Evolutionary conservation across 2,329 filamentous ascomycete genomes (phyloP).

Genomic region (Chrysosporium keratinophilum): DNA sequence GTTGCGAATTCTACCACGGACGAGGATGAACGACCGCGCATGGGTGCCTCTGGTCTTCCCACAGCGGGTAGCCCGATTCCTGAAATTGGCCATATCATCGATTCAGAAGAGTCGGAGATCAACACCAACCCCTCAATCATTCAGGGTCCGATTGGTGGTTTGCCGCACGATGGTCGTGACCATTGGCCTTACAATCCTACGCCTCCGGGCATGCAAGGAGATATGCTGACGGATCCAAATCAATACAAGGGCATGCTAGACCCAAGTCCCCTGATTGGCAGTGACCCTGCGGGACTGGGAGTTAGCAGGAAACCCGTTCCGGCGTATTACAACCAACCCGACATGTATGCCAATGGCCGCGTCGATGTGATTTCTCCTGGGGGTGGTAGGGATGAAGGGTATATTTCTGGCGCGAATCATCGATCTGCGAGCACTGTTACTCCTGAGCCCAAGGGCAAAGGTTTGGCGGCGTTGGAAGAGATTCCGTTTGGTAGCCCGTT

Average conservation of each 20-base stretch:
- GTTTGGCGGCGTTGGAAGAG: slow-evolving; percentile 45
- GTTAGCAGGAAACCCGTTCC: slow-evolving; percentile 44
- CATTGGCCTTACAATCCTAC: slow-evolving; percentile 50
- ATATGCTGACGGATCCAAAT: slow-evolving; percentile 21
- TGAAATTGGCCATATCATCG: slow-evolving; percentile 59
- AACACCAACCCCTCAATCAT: slow-evolving; percentile 79
- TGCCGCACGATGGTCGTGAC: slow-evolving; percentile 39
- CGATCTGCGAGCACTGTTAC: slow-evolving; percentile 42
- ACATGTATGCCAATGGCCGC: slow-evolving; percentile 26
- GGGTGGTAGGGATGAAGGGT: slow-evolving; percentile 72
- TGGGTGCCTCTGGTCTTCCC: slow-evolving; percentile 62
- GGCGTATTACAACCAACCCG: slow-evolving; percentile 50
- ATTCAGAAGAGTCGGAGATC: slow-evolving; percentile 47
- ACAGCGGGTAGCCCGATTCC: slow-evolving; percentile 61
- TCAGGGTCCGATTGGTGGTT: slow-evolving; percentile 58
- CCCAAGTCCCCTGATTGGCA: slow-evolving; percentile 23
- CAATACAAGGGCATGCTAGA: slow-evolving; percentile 8
- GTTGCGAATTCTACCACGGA: slow-evolving; percentile 37
- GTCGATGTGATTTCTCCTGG: slow-evolving; percentile 46
- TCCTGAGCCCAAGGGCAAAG: slow-evolving; percentile 38
- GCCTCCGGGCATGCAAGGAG: slow-evolving; percentile 35
- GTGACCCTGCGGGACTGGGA: slow-evolving; percentile 19
- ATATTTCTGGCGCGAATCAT: slow-evolving; percentile 65
- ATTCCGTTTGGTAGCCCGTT: slow-evolving; percentile 39
- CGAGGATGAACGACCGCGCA: slow-evolving; percentile 41